Evolutionary conservation across 331 rosid genomes (phyloP).

Genomic region (Stylosanthes scabra): DNA sequence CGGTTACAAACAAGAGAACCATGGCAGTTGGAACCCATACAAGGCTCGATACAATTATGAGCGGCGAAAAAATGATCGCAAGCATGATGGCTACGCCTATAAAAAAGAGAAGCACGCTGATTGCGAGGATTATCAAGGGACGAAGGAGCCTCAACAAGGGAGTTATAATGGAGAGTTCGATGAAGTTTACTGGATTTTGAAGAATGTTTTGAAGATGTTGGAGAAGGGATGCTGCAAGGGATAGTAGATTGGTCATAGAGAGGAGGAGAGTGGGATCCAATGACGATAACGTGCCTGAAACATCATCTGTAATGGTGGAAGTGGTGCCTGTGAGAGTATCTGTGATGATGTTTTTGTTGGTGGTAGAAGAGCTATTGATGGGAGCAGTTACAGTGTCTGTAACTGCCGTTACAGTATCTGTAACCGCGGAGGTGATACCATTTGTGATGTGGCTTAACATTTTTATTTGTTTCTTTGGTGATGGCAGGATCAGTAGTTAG

Average conservation of each 20-base stretch:
- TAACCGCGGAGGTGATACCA: background rate
- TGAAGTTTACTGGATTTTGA: no score
- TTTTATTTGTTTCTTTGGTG: background rate
- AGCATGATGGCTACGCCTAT: background rate
- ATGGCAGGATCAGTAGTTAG: no score
- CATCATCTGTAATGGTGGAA: background rate
- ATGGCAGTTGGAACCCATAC: slow-evolving; percentile 10
- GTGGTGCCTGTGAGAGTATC: background rate
- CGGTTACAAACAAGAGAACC: background rate
- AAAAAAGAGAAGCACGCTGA: background rate
- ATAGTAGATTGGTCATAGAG: background rate
- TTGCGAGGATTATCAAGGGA: background rate
- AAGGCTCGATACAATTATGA: slow-evolving; percentile 10
- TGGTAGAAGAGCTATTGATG: no score
- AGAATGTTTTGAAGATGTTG: background rate
- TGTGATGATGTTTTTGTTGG: background rate
- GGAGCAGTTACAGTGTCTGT: background rate
- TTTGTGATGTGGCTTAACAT: background rate
- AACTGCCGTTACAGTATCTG: background rate
- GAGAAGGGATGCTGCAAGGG: background rate
- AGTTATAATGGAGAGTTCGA: background rate
- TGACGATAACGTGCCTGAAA: slow-evolving; percentile 33
- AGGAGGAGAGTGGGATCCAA: slow-evolving; percentile 39
- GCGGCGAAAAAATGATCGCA: background rate
- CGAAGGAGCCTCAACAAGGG: background rate